Evolutionary conservation across 2,329 filamentous ascomycete genomes (phyloP).

Genomic region (Waltergamsia citrina): DNA sequence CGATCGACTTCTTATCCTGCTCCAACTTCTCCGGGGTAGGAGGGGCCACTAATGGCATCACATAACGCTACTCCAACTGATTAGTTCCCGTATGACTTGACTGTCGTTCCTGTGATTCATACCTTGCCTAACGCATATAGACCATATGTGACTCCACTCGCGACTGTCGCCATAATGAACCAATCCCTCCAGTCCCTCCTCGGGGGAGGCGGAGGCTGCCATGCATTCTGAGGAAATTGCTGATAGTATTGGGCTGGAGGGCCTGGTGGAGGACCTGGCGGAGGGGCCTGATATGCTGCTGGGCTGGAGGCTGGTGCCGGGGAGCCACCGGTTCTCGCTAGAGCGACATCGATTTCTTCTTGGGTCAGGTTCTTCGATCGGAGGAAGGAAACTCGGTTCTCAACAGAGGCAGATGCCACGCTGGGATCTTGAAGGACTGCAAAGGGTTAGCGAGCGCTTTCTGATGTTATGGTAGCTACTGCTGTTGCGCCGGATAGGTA

Average conservation of each 20-base stretch:
- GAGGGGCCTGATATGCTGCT: slow-evolving; percentile 12
- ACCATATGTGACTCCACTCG: slow-evolving; percentile 82
- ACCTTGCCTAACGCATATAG: slow-evolving; percentile 83
- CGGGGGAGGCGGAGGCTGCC: slow-evolving; percentile 54
- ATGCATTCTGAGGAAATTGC: slow-evolving; percentile 42
- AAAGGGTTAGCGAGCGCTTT: slow-evolving; percentile 10
- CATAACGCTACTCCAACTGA: slow-evolving; percentile 58
- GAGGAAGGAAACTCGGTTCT: slow-evolving; percentile 86
- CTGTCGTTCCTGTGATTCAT: too few relatives aligned
- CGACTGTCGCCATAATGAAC: slow-evolving; percentile 98
- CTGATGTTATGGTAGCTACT: neutral
- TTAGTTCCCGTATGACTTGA: too few relatives aligned
- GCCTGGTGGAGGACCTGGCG: slow-evolving; percentile 28
- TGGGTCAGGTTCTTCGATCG: slow-evolving; percentile 95
- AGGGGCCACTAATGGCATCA: slow-evolving; percentile 82
- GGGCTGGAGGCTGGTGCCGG: slow-evolving; percentile 20
- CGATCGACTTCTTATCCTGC: slow-evolving; percentile 86
- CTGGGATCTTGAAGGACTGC: slow-evolving; percentile 89
- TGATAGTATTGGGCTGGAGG: slow-evolving; percentile 36
- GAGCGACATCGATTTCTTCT: slow-evolving; percentile 82
- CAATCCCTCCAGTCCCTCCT: slow-evolving; percentile 94
- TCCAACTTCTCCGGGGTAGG: slow-evolving; percentile 90
- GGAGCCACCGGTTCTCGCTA: slow-evolving; percentile 64
- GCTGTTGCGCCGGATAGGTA: slow-evolving; percentile 1
- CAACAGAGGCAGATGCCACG: slow-evolving; percentile 79